Base-by-base conservation (phyloP, 2,329 filamentous ascomycete species). In the Kalaharituber pfeilii region DNA sequence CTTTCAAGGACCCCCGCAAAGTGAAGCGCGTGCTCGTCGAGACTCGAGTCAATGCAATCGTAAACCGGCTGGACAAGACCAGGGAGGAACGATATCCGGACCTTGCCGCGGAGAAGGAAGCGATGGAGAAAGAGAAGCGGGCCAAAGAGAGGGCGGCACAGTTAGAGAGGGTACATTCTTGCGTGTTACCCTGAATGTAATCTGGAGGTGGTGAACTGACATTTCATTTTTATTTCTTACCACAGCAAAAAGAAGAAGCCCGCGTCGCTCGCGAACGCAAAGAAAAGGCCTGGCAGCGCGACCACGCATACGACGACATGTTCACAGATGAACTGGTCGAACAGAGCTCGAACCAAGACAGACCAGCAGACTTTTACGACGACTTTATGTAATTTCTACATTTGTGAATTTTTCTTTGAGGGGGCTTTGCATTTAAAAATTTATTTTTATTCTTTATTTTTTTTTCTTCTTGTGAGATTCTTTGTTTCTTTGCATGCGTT, bases 361-460 rank as follows among this genome's bases (percentile, higher is more conserved):
- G 86, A 13, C 75, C 76, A 59, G 77, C 80, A 56, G 73, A 85
- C 66, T 88, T 85, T 71, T 77, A 86, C 65, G 88, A 95, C 56
- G 89, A 98, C 66, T 98, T 98, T 66, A 93, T 94, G 86, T 89
- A 76, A n/a, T n/a, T n/a, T n/a, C n/a, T n/a, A n/a, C n/a, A n/a
- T n/a, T n/a, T n/a, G n/a, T n/a, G n/a, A n/a, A n/a, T n/a, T n/a
- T n/a, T n/a, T n/a, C n/a, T n/a, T n/a, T n/a, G n/a, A n/a, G n/a
- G n/a, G n/a, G n/a, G n/a, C n/a, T n/a, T n/a, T n/a, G n/a, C n/a
- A n/a, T n/a, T n/a, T n/a, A n/a, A n/a, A n/a, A n/a, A n/a, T n/a
- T n/a, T n/a, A n/a, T n/a, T n/a, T n/a, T n/a, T n/a, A n/a, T n/a
- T n/a, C n/a, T n/a, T n/a, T n/a, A n/a, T n/a, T n/a, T n/a, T n/a